A percentile compares a stretch with the other conserved stretches of the same genome.
phyloP scores from a whole-genome alignment of 352 stramenopile genomes.

The Pythium oligandrum region DNA sequence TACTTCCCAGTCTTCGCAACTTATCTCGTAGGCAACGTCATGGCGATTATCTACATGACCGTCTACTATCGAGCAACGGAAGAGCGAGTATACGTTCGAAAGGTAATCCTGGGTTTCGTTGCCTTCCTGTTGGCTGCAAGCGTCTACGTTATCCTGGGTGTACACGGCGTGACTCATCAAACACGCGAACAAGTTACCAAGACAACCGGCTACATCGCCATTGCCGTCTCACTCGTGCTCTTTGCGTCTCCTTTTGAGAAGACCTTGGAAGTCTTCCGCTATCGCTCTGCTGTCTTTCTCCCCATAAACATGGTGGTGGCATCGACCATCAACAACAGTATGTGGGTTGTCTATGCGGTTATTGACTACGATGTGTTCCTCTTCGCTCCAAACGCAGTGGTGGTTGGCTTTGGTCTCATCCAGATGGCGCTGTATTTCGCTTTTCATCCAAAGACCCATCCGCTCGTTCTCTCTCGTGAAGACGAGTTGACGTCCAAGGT shows the following conservation, averaged over 20 bases:
- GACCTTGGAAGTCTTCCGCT: slow-evolving; percentile 36
- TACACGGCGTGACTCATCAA: slow-evolving; percentile 27
- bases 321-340: slow-evolving; percentile 41
- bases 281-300: slow-evolving; percentile 49
- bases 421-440: slow-evolving; percentile 45
- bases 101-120: slow-evolving; percentile 20
- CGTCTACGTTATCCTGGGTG: slow-evolving; percentile 35
- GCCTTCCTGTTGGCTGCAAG: slow-evolving; percentile 22
- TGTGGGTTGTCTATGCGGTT: slow-evolving; percentile 49
- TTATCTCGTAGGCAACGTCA: slow-evolving; percentile 34
- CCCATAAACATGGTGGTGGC: slow-evolving; percentile 55
- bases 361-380: slow-evolving; percentile 45
- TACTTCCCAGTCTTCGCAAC: slow-evolving; percentile 48
- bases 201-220: slow-evolving; percentile 31
- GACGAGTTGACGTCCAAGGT: too few relatives aligned
- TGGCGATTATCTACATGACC: slow-evolving; percentile 31
- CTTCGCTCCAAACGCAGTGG: slow-evolving; percentile 39
- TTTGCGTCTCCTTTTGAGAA: slow-evolving; percentile 58
- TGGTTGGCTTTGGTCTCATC: slow-evolving; percentile 25
- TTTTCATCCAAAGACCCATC: slow-evolving; percentile 44
- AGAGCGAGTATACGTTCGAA: slow-evolving; percentile 15
- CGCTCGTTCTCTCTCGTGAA: slow-evolving; percentile 4
- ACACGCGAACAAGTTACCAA: slow-evolving; percentile 20
- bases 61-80: slow-evolving; percentile 42
- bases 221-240: slow-evolving; percentile 41